Evolutionary conservation across 192 early-diverging fungal species (phyloP).

Genomic region (Coemansia sp.): DNA sequence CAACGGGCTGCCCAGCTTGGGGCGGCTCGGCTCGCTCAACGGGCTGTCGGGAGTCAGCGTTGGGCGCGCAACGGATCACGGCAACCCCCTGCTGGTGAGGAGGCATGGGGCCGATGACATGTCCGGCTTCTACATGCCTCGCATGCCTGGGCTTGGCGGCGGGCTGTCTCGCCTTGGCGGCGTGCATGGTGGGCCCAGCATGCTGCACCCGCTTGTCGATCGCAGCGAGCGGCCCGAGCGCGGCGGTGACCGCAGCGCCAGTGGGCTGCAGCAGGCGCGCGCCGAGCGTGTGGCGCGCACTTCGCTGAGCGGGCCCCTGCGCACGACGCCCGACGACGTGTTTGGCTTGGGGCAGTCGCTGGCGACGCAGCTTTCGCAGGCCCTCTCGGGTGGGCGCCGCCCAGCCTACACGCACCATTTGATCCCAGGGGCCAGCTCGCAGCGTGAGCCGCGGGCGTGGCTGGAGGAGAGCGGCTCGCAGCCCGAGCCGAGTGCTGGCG

Average conservation of each 20-base stretch:
- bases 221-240: conserved; percentile 4
- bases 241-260: conserved; percentile 20
- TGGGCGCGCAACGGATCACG: neutral
- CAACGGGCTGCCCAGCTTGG: conserved; percentile 1
- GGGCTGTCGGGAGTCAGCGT: conserved; percentile 12
- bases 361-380: conserved; percentile 31
- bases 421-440: conserved; percentile 24
- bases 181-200: conserved; percentile 21
- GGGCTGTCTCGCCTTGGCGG: conserved; percentile 6
- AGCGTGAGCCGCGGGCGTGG: conserved; percentile 3
- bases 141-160: conserved; percentile 24
- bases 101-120: conserved; percentile 12
- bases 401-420: conserved; percentile 31
- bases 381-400: conserved; percentile 38
- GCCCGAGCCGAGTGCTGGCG: neutral
- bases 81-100: conserved; percentile 1
- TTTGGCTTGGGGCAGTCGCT: conserved; percentile 39
- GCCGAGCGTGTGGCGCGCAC: conserved; percentile 43
- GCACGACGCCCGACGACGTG: conserved; percentile 35
- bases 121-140: conserved; percentile 25
- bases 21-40: conserved; percentile 21
- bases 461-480: neutral
- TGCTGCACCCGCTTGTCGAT: conserved; percentile 44
- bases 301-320: conserved; percentile 24
- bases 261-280: conserved; percentile 32